phyloP scores from a whole-genome alignment of 208 protist species.

The Kentomonas sorsogonicus region DNA sequence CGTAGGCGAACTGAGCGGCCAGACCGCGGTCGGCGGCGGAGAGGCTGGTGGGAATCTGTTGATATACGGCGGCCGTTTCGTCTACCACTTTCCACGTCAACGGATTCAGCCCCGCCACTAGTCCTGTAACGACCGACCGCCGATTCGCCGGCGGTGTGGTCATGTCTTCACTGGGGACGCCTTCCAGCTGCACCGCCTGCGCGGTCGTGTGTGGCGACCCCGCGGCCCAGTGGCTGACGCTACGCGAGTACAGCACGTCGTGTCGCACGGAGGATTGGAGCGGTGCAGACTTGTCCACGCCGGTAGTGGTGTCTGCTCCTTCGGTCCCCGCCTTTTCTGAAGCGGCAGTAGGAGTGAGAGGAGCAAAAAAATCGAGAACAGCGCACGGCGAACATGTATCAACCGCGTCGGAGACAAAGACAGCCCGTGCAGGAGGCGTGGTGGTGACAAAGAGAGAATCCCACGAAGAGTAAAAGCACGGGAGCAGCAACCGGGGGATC shows the following conservation, averaged over 20 bases:
- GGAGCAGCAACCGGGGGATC: too few relatives aligned
- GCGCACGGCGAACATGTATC: background rate
- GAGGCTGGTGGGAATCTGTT: background rate
- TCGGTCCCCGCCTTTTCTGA: too few relatives aligned
- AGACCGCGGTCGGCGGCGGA: slow-evolving; percentile 6
- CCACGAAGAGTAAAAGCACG: too few relatives aligned
- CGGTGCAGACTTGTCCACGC: background rate
- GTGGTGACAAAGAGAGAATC: too few relatives aligned
- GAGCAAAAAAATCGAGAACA: too few relatives aligned
- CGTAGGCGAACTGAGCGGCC: slow-evolving; percentile 52
- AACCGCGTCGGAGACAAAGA: background rate
- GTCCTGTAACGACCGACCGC: slow-evolving; percentile 12
- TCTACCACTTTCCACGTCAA: background rate
- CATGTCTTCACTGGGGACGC: slow-evolving; percentile 14
- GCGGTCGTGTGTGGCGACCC: slow-evolving; percentile 82
- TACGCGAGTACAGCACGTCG: slow-evolving; percentile 82
- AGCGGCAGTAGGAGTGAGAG: too few relatives aligned
- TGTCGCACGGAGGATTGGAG: background rate
- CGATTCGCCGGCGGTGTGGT: slow-evolving; percentile 36
- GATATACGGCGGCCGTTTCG: background rate
- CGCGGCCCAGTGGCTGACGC: slow-evolving; percentile 88
- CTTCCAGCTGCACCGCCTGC: slow-evolving; percentile 38
- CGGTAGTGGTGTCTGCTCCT: background rate
- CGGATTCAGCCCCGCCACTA: background rate
- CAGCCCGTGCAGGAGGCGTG: background rate